Evolutionary conservation across 148 eudicot species (phyloP), one percentile per base, ranked within the genome.

Genomic region (Linanthus parryae): DNA sequence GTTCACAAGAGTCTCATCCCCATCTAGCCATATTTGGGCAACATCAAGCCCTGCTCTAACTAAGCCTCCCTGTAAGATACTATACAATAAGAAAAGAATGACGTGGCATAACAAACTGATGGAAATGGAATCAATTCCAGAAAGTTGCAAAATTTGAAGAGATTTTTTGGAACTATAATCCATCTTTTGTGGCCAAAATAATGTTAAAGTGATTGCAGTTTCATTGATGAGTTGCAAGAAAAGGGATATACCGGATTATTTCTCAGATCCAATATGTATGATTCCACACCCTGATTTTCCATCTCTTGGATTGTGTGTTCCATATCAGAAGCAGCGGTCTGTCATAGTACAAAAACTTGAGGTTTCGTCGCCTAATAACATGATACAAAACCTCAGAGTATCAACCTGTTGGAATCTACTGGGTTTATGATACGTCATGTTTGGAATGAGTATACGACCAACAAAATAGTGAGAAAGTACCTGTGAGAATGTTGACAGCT

Each of bases 1-100:
- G 63, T 91, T 86, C 30, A 91, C 98, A 16, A 91, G 76, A 49
- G 95, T 91, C 74, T 86, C 98, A 54, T 82, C 80, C 44, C 98
- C 95, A 58, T 91, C 92, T 28, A 91, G 84, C 98, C 98, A 91
- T 53, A 91, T 73, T 58, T 78, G 98, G 54, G 98, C 98, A 61
- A 91, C 90, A 68, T 91, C 98, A 31, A 91, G 85, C 33, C 98
- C 95, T 58, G 95, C 86, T 74, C 58, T 86, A 9, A 91, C 98
- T 63, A 91, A 59, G 29, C 98, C 98, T 30, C 98, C 98, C 98
- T 91, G 71, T 54, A 54, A 44, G 19, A 26, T 11, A 25, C 45
- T n/a, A n/a, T n/a, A n/a, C n/a, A n/a, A n/a, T n/a, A n/a, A n/a
- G n/a, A n/a, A n/a, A n/a, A n/a, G n/a, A n/a, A n/a, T n/a, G n/a